Conservation (phyloP, 805 yeast genomes). For the Yamadazyma endophytica region DNA sequence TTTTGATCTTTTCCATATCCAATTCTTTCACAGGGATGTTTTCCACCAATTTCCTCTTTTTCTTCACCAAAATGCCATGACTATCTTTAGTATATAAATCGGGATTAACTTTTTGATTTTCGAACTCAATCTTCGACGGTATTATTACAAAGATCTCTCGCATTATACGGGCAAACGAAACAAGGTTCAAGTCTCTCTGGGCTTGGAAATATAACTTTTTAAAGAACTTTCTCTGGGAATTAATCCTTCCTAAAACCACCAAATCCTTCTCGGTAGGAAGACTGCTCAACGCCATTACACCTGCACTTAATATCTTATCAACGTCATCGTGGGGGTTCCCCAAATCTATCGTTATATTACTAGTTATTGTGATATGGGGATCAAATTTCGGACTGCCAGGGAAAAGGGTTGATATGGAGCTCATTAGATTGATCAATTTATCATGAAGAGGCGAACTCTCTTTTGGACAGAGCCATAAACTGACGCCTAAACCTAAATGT, state of each 20-base stretch:
- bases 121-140: conserved; percentile 36
- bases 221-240: conserved; percentile 47
- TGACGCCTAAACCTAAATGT: conserved; percentile 17
- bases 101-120: conserved; percentile 31
- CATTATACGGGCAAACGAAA: conserved; percentile 52
- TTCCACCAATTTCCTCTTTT: conserved; percentile 11
- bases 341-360: conserved; percentile 48
- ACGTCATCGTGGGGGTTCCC: conserved; percentile 50
- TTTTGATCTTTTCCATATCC: conserved; percentile 26
- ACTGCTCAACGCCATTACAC: conserved; percentile 50
- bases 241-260: conserved; percentile 39
- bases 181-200: conserved; percentile 40
- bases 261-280: conserved; percentile 38
- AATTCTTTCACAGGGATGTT: conserved; percentile 14
- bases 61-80: conserved; percentile 20
- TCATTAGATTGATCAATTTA: conserved; percentile 53
- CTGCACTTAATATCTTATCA: conserved; percentile 51
- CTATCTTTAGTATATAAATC: conserved; percentile 33
- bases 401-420: conserved; percentile 66
- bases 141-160: conserved; percentile 52
- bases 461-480: conserved; percentile 77
- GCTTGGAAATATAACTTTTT: conserved; percentile 53
- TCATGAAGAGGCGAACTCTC: conserved; percentile 50
- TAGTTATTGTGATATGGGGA: conserved; percentile 75
- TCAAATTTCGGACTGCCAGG: conserved; percentile 66